These are phyloP conservation scores for Alloascoidea hylecoeti DNA, from an alignment of 805 yeast genomes.

Conservation along the genomic window DNA sequence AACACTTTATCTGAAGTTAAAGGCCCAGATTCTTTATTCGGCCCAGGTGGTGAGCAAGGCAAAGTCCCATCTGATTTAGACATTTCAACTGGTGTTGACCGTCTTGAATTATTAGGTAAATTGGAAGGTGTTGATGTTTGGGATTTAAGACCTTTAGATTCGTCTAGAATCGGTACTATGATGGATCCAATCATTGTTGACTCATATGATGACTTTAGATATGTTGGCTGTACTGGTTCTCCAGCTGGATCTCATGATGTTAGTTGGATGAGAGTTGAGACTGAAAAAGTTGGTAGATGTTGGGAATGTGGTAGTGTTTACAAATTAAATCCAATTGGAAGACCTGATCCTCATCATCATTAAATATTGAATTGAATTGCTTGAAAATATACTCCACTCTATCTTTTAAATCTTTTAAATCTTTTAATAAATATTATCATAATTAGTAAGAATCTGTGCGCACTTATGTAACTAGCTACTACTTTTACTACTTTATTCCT, in stretches of 20 bases:
- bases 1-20: slow-evolving; percentile 60
- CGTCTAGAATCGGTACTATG: slow-evolving; percentile 84
- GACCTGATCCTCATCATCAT: slow-evolving; percentile 38
- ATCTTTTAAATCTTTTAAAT: too few relatives aligned
- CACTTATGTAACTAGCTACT: too few relatives aligned
- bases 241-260: slow-evolving; percentile 88
- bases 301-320: slow-evolving; percentile 98
- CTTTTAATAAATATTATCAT: too few relatives aligned
- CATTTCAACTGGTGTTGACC: slow-evolving; percentile 97
- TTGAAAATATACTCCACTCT: too few relatives aligned
- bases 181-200: slow-evolving; percentile 82
- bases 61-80: slow-evolving; percentile 86
- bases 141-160: slow-evolving; percentile 64
- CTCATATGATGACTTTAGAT: slow-evolving; percentile 84
- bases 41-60: slow-evolving; percentile 81
- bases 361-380: too few relatives aligned
- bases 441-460: too few relatives aligned
- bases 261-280: slow-evolving; percentile 86
- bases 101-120: slow-evolving; percentile 89
- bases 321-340: slow-evolving; percentile 81
- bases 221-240: slow-evolving; percentile 94
- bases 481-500: too few relatives aligned
- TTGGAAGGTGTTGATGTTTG: slow-evolving; percentile 91
- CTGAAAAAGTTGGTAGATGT: slow-evolving; percentile 79
- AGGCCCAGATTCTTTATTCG: slow-evolving; percentile 66